Percentiles rank a stretch among this genome's conserved stretches.
These are phyloP conservation scores for Litchi chinensis DNA, from an alignment of 345 rosid species.

Conservation along the genomic window DNA sequence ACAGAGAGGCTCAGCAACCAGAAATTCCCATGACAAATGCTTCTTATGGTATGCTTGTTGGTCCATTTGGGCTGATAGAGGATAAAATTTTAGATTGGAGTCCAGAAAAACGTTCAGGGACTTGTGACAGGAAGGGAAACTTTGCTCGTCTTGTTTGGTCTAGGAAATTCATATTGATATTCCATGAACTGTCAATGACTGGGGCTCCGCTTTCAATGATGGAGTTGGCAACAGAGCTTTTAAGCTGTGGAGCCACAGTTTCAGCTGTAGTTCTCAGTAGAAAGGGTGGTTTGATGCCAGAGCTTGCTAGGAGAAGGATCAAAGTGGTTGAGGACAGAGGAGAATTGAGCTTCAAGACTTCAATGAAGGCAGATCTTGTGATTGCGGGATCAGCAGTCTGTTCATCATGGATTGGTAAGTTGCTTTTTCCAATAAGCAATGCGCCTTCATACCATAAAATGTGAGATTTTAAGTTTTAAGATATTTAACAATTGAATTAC, in stretches of 20 bases:
- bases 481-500: conserved; percentile 2
- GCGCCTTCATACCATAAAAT: conserved; percentile 1
- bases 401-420: conserved; percentile 91
- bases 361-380: conserved; percentile 94
- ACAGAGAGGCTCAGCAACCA: conserved; percentile 52
- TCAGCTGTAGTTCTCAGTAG: conserved; percentile 92
- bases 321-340: conserved; percentile 93
- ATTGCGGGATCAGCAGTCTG: conserved; percentile 98
- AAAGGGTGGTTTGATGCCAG: conserved; percentile 89
- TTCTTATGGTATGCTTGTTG: conserved; percentile 76
- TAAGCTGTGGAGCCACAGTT: conserved; percentile 99
- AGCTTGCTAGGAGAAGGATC: conserved; percentile 83
- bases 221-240: conserved; percentile 94
- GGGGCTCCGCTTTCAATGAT: conserved; percentile 98
- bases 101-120: conserved; percentile 87
- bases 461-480: conserved; percentile 6
- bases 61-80: conserved; percentile 84
- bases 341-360: conserved; percentile 87
- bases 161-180: conserved; percentile 82
- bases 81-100: conserved; percentile 85
- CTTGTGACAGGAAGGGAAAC: conserved; percentile 88
- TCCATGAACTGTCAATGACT: conserved; percentile 98
- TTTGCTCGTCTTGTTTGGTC: conserved; percentile 98
- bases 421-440: conserved; percentile 7
- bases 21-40: conserved; percentile 67